Conservation (phyloP, 257 asterid genomes). For the Gentiana macrophylla region DNA sequence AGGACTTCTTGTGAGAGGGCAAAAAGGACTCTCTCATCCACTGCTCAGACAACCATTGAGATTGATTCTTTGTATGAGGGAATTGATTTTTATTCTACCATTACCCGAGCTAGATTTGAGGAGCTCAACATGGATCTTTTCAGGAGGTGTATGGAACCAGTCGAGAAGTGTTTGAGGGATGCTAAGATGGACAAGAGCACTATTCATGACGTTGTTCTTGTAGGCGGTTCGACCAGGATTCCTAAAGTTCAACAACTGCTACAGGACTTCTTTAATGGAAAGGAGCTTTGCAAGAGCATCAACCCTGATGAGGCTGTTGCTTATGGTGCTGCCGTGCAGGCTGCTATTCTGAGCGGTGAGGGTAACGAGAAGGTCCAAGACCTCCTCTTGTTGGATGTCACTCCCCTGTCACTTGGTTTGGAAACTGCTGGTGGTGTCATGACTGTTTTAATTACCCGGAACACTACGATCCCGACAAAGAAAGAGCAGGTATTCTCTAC, state of each 20-base stretch:
- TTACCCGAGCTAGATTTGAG: constrained; percentile 75
- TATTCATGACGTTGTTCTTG: constrained; percentile 64
- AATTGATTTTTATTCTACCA: constrained; percentile 64
- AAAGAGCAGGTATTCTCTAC: constrained; percentile 82
- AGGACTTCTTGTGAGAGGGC: constrained; percentile 79
- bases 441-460: constrained; percentile 74
- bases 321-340: constrained; percentile 83
- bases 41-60: constrained; percentile 79
- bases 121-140: constrained; percentile 84
- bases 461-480: constrained; percentile 77
- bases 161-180: constrained; percentile 74
- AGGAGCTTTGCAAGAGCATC: constrained; percentile 84
- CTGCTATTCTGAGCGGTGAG: constrained; percentile 78
- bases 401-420: constrained; percentile 69
- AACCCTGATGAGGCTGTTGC: constrained; percentile 88
- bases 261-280: constrained; percentile 79
- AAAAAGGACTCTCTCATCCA: constrained; percentile 74
- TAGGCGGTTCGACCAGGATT: constrained; percentile 71
- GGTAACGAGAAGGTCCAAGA: constrained; percentile 84
- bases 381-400: constrained; percentile 56
- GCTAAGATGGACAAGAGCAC: constrained; percentile 78
- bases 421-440: constrained; percentile 89
- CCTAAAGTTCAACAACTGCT: constrained; percentile 71
- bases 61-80: constrained; percentile 72
- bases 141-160: constrained; percentile 76